Conservation (phyloP, 2,329 filamentous ascomycete species). For the Aspergillus costaricaensis region DNA sequence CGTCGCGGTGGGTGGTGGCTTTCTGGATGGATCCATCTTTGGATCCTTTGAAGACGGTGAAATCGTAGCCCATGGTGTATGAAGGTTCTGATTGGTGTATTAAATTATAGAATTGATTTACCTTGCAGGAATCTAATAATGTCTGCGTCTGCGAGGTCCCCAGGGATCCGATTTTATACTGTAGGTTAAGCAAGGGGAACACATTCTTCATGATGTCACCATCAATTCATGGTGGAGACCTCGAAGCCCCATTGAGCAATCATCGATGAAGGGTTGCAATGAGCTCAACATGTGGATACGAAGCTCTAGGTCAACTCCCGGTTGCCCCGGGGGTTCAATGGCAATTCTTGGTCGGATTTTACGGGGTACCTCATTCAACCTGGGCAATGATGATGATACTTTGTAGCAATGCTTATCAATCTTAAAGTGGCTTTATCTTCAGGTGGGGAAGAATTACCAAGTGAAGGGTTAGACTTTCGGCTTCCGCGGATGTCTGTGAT, state of each 20-base stretch:
- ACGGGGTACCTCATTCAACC: not conserved
- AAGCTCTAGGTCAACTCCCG: not conserved
- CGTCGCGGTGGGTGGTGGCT: conserved; percentile 48
- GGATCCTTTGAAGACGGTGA: conserved; percentile 66
- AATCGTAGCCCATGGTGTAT: conserved; percentile 29
- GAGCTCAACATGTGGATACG: not conserved
- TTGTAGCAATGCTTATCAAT: too few relatives aligned
- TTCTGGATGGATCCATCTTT: conserved; percentile 59
- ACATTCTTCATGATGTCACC: not conserved
- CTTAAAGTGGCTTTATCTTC: too few relatives aligned
- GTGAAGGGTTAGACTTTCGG: too few relatives aligned
- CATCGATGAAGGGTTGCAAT: not conserved
- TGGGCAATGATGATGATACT: not conserved
- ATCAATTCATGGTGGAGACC: not conserved
- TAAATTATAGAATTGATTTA: not conserved
- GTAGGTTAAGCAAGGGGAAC: not conserved
- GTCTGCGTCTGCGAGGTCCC: not conserved
- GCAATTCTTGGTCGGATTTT: not conserved
- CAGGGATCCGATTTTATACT: not conserved
- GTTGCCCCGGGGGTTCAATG: not conserved
- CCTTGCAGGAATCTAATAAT: not conserved
- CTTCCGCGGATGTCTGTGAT: too few relatives aligned
- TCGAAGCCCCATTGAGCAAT: not conserved
- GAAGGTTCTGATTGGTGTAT: not conserved
- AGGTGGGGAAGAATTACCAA: too few relatives aligned